These are phyloP conservation scores for Penicillium sp. DNA, from an alignment of 2,329 filamentous ascomycete genomes.

Conservation along the genomic window DNA sequence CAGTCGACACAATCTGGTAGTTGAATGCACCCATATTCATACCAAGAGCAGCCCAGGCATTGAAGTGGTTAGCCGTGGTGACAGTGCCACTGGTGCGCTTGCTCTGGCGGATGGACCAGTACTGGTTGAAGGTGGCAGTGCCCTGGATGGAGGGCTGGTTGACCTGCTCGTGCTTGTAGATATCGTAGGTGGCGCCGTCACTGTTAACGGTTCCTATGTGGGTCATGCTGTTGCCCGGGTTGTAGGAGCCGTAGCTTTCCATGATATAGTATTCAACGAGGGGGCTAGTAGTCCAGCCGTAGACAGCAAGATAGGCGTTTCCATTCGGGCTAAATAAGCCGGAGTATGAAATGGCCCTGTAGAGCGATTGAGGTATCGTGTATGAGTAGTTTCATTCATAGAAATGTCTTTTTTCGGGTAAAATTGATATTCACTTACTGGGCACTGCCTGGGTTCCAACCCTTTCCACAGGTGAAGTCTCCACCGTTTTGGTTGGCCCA, in stretches of 20 bases:
- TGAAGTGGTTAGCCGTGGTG: conserved; percentile 40
- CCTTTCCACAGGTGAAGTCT: conserved; percentile 50
- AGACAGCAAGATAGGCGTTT: conserved; percentile 39
- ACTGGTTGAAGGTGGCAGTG: conserved; percentile 47
- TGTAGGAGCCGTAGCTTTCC: conserved; percentile 37
- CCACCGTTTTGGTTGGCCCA: conserved; percentile 12
- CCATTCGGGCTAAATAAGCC: conserved; percentile 33
- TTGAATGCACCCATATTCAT: conserved; percentile 37
- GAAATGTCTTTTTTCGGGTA: neutral
- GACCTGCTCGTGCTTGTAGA: conserved; percentile 38
- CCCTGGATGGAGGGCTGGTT: conserved; percentile 45
- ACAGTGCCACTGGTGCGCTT: conserved; percentile 40
- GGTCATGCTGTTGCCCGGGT: conserved; percentile 32
- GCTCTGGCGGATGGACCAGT: conserved; percentile 42
- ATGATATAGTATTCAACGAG: conserved; percentile 43
- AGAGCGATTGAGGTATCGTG: too few relatives aligned
- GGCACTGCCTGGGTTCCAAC: conserved; percentile 56
- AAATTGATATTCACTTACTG: conserved; percentile 40
- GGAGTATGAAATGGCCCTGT: neutral
- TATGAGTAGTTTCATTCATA: neutral
- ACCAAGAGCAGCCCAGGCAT: conserved; percentile 36
- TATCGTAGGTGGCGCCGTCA: conserved; percentile 41
- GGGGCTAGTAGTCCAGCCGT: conserved; percentile 45
- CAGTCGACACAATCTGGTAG: conserved; percentile 47
- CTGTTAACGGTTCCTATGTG: conserved; percentile 37